Conservation (phyloP, 1,139 yeast species). For the Suhomyces maxii region DNA sequence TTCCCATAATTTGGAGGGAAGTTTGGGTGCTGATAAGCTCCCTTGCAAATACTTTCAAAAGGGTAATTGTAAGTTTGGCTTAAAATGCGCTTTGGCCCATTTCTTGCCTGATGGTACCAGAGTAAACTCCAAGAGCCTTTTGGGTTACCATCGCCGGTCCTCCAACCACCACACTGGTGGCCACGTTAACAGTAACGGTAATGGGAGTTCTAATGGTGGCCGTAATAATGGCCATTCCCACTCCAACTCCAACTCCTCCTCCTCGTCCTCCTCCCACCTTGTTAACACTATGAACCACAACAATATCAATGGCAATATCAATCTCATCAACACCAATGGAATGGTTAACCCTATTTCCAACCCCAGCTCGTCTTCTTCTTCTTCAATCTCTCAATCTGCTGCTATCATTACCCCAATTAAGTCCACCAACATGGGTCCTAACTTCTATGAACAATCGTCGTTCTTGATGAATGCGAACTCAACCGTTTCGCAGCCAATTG, state of each 20-base stretch:
- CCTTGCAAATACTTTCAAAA: conserved; percentile 93
- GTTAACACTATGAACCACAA: too few relatives aligned
- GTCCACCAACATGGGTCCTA: neutral
- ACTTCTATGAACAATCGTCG: neutral
- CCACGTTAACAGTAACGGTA: neutral
- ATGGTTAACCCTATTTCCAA: too few relatives aligned
- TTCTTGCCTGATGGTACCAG: conserved; percentile 85
- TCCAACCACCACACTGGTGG: neutral
- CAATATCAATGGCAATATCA: conserved; percentile 1
- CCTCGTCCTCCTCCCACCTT: too few relatives aligned
- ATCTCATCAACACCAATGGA: neutral
- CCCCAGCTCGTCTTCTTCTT: neutral
- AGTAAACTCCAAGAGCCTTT: conserved; percentile 51
- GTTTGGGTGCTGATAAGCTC: conserved; percentile 57
- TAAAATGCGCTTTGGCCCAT: conserved; percentile 91
- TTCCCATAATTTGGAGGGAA: conserved; percentile 70
- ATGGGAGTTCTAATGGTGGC: neutral
- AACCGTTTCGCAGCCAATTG: conserved; percentile 17
- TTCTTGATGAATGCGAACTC: neutral
- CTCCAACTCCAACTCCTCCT: neutral
- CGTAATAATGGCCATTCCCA: neutral
- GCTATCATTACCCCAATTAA: neutral
- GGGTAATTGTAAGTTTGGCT: conserved; percentile 93
- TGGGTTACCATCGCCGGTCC: conserved; percentile 6
- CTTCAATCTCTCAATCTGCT: neutral